phyloP scores from a whole-genome alignment of 345 rosid genomes.

The Laguncularia racemosa region DNA sequence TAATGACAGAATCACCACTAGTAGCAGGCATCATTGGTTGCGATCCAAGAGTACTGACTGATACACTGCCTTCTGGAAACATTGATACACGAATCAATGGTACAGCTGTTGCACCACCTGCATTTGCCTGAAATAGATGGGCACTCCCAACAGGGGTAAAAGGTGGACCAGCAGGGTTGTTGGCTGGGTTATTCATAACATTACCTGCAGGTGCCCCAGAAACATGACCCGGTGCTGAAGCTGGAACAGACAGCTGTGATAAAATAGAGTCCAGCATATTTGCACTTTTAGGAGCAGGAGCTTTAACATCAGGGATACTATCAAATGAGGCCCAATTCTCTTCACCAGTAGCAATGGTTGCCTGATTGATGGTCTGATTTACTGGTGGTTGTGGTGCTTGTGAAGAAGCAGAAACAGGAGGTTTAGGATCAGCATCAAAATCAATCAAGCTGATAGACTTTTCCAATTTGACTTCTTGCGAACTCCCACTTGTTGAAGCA shows the following conservation, averaged over 20 bases:
- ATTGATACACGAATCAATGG: conserved; percentile 22
- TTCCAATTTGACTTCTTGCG: conserved; percentile 59
- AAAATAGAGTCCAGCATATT: conserved; percentile 73
- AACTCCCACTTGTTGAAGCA: conserved; percentile 51
- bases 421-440: conserved; percentile 81
- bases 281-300: conserved; percentile 39
- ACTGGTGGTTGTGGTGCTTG: conserved; percentile 33
- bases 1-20: conserved; percentile 29
- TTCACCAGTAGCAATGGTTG: conserved; percentile 31
- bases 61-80: conserved; percentile 22
- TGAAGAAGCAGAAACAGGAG: conserved; percentile 27
- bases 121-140: conserved; percentile 11
- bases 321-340: conserved; percentile 83
- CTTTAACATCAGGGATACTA: conserved; percentile 30
- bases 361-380: conserved; percentile 32
- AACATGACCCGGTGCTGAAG: conserved; percentile 36
- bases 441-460: conserved; percentile 72
- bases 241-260: conserved; percentile 54
- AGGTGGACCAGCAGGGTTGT: conserved; percentile 14
- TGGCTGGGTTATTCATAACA: too few relatives aligned
- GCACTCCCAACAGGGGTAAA: conserved; percentile 18
- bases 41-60: conserved; percentile 21
- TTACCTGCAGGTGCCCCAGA: not conserved
- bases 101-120: conserved; percentile 21
- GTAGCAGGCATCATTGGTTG: conserved; percentile 18